Base-by-base conservation (phyloP, 306 rosid species). In the Fragaria nilgerrensis region DNA sequence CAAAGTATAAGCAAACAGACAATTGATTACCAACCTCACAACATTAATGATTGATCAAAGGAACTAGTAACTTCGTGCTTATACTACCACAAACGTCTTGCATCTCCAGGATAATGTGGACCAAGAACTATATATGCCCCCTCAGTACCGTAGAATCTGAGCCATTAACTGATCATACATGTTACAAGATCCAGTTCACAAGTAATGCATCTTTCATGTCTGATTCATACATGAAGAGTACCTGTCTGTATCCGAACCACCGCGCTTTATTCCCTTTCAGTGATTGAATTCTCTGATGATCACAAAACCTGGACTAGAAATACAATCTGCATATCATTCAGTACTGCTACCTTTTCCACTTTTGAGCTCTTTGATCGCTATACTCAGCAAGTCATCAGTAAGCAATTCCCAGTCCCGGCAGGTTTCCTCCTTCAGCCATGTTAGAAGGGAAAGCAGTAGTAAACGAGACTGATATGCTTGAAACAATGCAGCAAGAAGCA, bases 401-500 rank as follows among this genome's bases (percentile, higher is more conserved):
- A 58, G 27, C 53, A 11, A 22, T 25, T 62, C 76, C 56, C 39
- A 29, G 68, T 62, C 68, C 39, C 20, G n/a, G 47, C 63, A 19
- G 65, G 25, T 36, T 72, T 70, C 47, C 22, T 25, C 59, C 20
- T 25, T 56, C 50, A 61, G 84, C 62, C 78, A 87, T 89, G 96
- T 81, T 91, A n/a, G 97, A 93, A 82, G 98, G 98, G 16, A 93
- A 89, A 79, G 98, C 98, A 27, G 81, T 91, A 37, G 75, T 93
- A 37, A 92, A 90, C 43, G 95, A 89, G 77, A 87, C 94, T 20
- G 98, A 93, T 78, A 93, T 93, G 97, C 86, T 90, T 78, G 85
- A 90, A 59, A 79, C 82, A 22, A 90, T 91, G 94, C 96, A 91
- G 87, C 87, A 88, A 71, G 85, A 91, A 50, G 97, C 92, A 2